phyloP scores from a whole-genome alignment of 2,329 filamentous ascomycete species.

The Ophiostoma novo-ulmi region DNA sequence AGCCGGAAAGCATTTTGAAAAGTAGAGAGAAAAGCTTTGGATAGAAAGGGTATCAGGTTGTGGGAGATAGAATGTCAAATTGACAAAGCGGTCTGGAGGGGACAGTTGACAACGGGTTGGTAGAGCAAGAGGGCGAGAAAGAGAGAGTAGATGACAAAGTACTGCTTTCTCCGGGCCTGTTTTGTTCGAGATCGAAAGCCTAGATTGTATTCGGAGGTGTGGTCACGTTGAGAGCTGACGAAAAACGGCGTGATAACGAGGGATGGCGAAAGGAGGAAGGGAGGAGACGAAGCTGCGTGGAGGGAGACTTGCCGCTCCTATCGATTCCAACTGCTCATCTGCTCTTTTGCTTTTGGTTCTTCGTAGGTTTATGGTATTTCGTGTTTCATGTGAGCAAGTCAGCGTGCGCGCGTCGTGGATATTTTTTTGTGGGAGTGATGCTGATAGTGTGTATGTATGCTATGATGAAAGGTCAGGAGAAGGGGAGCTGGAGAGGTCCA shows the following conservation, averaged over 20 bases:
- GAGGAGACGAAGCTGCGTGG: constrained; percentile 6
- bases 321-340: constrained; percentile 9
- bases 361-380: not conserved
- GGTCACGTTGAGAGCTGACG: not conserved
- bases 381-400: not conserved
- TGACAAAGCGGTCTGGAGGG: constrained; percentile 3
- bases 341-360: not conserved
- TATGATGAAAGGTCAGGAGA: not conserved
- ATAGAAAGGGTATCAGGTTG: not conserved
- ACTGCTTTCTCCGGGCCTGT: not conserved
- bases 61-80: not conserved
- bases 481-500: not conserved
- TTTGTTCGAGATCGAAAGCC: not conserved
- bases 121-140: not conserved
- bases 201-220: not conserved
- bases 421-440: not conserved
- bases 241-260: not conserved
- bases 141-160: not conserved
- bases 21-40: too few species aligned
- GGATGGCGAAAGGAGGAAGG: not conserved
- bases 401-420: not conserved
- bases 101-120: not conserved
- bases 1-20: constrained; percentile 58
- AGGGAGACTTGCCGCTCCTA: constrained; percentile 10
- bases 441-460: not conserved